phyloP scores from a whole-genome alignment of 2,329 filamentous ascomycete species.

The Escovopsis sp. region DNA sequence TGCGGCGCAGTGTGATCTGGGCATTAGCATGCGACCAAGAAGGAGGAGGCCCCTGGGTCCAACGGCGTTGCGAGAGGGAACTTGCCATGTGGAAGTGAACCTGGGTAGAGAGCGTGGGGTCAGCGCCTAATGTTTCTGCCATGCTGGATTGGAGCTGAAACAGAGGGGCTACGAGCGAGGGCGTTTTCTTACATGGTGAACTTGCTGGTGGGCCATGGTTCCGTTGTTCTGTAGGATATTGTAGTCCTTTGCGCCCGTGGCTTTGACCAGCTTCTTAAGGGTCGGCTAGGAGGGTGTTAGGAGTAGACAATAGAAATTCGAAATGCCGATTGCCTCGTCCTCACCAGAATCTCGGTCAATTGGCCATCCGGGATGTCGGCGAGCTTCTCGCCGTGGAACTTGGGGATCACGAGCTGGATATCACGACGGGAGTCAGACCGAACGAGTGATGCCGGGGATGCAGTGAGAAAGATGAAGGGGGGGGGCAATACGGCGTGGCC shows the following conservation, averaged over 20 bases:
- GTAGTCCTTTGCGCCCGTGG: constrained; percentile 64
- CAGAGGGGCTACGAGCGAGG: too few species aligned
- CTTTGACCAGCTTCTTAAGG: constrained; percentile 71
- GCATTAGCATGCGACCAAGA: not conserved
- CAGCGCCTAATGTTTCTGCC: too few species aligned
- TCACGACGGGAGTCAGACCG: not conserved
- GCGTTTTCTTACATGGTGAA: constrained; percentile 58
- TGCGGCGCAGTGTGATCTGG: constrained; percentile 16
- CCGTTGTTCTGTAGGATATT: constrained; percentile 98
- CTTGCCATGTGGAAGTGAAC: constrained; percentile 88
- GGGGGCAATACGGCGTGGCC: constrained; percentile 65
- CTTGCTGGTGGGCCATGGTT: constrained; percentile 74
- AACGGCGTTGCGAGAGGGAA: not conserved
- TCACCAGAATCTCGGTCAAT: constrained; percentile 64
- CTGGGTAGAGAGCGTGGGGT: constrained; percentile 28
- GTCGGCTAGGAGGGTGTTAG: too few species aligned
- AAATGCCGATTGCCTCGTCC: too few species aligned
- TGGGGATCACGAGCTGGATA: constrained; percentile 79
- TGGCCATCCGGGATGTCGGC: constrained; percentile 84
- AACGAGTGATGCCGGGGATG: too few species aligned
- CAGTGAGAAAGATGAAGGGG: not conserved
- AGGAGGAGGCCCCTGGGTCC: not conserved
- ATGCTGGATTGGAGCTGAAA: too few species aligned
- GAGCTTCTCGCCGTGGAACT: constrained; percentile 83
- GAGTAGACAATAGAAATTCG: too few species aligned